These are phyloP conservation scores for Knufia petricola DNA, from an alignment of 2,329 filamentous ascomycete genomes.

Conservation along the genomic window DNA sequence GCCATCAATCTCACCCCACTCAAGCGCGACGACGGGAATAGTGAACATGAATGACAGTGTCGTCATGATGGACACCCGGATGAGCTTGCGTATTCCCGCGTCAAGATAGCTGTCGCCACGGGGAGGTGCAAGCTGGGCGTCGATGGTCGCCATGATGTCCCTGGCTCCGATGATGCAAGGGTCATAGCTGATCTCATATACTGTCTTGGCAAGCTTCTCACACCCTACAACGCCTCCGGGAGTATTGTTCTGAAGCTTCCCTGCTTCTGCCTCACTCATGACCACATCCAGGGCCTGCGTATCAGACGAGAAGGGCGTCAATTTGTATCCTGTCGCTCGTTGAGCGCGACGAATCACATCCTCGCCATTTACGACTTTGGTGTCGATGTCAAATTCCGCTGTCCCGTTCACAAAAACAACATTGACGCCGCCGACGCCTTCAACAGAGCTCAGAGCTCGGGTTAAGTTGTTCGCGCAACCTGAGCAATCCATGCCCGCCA, in stretches of 20 bases:
- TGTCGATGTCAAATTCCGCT: conserved; percentile 32
- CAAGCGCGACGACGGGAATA: conserved; percentile 55
- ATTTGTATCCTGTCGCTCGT: conserved; percentile 18
- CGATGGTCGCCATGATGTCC: no score
- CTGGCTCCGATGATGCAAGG: no score
- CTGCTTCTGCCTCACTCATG: conserved; percentile 9
- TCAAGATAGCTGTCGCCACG: conserved; percentile 18
- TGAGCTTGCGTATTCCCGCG: conserved; percentile 33
- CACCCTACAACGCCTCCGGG: conserved; percentile 11
- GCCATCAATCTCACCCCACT: conserved; percentile 50
- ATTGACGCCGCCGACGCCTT: conserved; percentile 15
- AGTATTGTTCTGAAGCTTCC: conserved; percentile 8
- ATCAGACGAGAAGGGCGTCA: conserved; percentile 13
- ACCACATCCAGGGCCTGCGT: conserved; percentile 17
- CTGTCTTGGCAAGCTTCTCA: conserved; percentile 28
- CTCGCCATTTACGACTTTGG: conserved; percentile 28
- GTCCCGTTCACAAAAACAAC: conserved; percentile 19
- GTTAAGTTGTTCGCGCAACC: conserved; percentile 20
- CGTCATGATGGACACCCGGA: conserved; percentile 36
- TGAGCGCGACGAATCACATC: conserved; percentile 17
- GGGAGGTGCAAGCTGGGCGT: conserved; percentile 13
- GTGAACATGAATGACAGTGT: conserved; percentile 46
- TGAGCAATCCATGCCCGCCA: conserved; percentile 21
- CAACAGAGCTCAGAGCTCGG: conserved; percentile 14
- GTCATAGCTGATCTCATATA: conserved; percentile 33